Base-by-base conservation (phyloP, 805 yeast genomes). In the Zygotorulaspora chibaensis region DNA sequence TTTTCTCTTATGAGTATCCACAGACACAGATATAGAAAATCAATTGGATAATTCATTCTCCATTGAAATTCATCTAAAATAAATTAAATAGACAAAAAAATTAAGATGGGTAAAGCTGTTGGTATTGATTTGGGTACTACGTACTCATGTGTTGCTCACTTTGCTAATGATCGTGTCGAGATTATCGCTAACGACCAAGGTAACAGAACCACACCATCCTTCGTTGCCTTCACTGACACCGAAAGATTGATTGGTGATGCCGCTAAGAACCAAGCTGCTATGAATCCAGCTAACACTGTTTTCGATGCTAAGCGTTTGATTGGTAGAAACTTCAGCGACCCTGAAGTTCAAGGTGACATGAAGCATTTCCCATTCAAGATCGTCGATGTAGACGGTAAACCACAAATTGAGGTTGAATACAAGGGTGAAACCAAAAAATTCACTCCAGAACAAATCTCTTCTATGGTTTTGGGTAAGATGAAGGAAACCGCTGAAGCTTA, bases 181-280 rank as follows among this genome's bases (percentile, higher is more conserved):
- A 90, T 90, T 65, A 81, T 90, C 63, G 96, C 97, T 61, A 90
- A 90, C 66, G 96, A 90, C 70, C 97, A 91, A 75, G 98, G 98
- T 77, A 90, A 91, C 79, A 86, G 97, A 77, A 91, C 96, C 52
- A 90, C 97, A 15, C 97, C 97, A 30, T 89, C 97, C 29, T 90
- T 86, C 68, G 97, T 91, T 52, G 96, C 96, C 42, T 90, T 90
- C 80, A 88, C 96, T 26, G 96, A 88, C 66, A 79, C 90, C 34
- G 98, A 91, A 75, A 84, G 96, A 74, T 77, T 89, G 62, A 89
- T 89, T 60, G 96, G 96, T 71, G 96, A 89, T 73, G 96, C 97
- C 58, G 98, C 97, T 51, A 91, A 91, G 82, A 90, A 91, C 73
- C 97, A 91, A 75, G 96, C 96, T 46, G 96, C 97, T 56, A 86